Evolutionary conservation across 192 early-diverging fungal species (phyloP).

Genomic region (Dispira parvispora): DNA sequence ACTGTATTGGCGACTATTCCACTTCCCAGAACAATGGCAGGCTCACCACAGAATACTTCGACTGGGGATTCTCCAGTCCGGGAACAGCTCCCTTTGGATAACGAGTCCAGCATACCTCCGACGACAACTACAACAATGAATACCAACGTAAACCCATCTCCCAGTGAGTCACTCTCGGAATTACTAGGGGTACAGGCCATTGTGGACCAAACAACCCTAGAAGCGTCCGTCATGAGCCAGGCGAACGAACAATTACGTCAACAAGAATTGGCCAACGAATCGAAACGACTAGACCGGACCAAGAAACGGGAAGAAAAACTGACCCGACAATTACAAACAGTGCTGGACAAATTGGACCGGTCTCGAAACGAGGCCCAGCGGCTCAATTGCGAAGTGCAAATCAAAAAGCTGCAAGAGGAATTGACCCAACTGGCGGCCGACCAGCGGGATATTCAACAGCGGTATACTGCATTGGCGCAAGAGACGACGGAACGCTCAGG

Average conservation of each 20-base stretch:
- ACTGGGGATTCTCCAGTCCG: too few species aligned
- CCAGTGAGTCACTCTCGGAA: background rate
- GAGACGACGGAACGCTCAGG: background rate
- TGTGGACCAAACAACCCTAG: constrained; percentile 45
- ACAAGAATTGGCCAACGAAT: constrained; percentile 41
- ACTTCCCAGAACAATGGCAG: too few species aligned
- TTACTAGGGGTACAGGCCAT: constrained; percentile 13
- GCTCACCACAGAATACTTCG: too few species aligned
- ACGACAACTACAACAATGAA: too few species aligned
- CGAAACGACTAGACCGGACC: constrained; percentile 34
- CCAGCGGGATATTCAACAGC: constrained; percentile 26
- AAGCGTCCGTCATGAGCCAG: constrained; percentile 42
- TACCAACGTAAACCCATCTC: too few species aligned
- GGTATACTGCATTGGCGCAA: constrained; percentile 16
- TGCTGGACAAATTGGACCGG: constrained; percentile 22
- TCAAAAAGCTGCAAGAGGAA: constrained; percentile 10
- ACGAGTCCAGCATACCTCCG: too few species aligned
- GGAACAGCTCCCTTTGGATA: too few species aligned
- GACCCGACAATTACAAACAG: constrained; percentile 20
- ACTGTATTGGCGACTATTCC: too few species aligned
- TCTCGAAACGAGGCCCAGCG: constrained; percentile 16
- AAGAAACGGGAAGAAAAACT: constrained; percentile 13
- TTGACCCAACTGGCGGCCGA: constrained; percentile 19
- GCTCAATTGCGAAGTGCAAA: constrained; percentile 14
- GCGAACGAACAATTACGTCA: constrained; percentile 40